phyloP scores from a whole-genome alignment of 164 flowering plant genomes.

The Akebia trifoliata region DNA sequence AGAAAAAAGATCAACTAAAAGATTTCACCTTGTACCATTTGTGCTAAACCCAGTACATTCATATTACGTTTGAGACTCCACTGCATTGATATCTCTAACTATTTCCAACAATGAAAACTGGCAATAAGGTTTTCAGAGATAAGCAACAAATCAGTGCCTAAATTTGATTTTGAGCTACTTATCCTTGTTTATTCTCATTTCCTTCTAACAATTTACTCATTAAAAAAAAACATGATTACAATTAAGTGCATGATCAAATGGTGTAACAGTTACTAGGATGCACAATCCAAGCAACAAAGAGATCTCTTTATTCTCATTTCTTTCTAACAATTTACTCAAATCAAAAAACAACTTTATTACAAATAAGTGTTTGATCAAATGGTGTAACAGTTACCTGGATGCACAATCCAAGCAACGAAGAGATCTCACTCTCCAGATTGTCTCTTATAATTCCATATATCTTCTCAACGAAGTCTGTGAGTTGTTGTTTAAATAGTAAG shows the following conservation, averaged over 20 bases:
- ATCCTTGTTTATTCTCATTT: not conserved
- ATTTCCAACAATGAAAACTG: no score
- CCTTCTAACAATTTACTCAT: not conserved
- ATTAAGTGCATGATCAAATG: not conserved
- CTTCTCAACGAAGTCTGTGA: conserved; percentile 93
- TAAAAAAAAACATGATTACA: not conserved
- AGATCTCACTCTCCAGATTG: conserved; percentile 98
- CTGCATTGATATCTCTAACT: no score
- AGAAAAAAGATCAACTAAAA: no score
- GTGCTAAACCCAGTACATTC: no score
- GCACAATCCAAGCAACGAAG: conserved; percentile 89
- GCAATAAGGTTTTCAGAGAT: not conserved
- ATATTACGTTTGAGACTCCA: no score
- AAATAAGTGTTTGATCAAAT: no score
- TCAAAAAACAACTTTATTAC: not conserved
- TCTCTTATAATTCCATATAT: no score
- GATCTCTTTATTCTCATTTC: no score
- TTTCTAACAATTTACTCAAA: no score
- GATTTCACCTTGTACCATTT: no score
- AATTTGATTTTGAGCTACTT: not conserved
- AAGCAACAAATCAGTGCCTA: not conserved
- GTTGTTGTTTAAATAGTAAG: no score
- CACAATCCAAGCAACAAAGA: no score
- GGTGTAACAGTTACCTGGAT: conserved; percentile 62
- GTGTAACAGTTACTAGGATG: conserved; percentile 60